Evolutionary conservation across 2,329 filamentous ascomycete genomes (phyloP), one percentile per base, ranked within the genome.

Genomic region (Pseudogymnoascus verrucosus): DNA sequence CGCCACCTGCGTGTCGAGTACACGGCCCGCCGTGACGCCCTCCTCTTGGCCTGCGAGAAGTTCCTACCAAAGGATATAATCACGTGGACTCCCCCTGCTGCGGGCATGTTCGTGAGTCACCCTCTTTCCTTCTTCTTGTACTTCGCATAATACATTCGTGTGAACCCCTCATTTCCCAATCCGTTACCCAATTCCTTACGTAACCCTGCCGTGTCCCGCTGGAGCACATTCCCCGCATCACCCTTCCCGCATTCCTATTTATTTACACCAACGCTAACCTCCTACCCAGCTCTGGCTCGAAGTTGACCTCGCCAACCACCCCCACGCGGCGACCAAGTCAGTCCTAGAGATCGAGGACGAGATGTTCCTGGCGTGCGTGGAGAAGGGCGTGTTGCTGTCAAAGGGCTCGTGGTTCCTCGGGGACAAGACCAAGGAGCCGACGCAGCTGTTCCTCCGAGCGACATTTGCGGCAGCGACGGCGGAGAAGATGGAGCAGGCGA

Each of bases 101-200:
- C 93, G 0, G 93, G 93, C 73, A 99, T 99, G 95, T 99, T 99
- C 83, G 89, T 91, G 77, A 82, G 88, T 86, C 47, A 54, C n/a
- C 2, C 47, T 31, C 14, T 28, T 39, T 62, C 62, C 60, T 62
- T 61, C 23, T 19, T 62, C 36, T n/a, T 3, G 19, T 42, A 16
- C 19, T 66, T 59, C 28, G 51, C 10, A 44, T 28, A 8, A 28
- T 28, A n/a, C 19, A 11, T 36, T 21, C 4, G 64, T 51, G 19
- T 61, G 37, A 54, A 62, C 57, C 42, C 21, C 39, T 62, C n/a
- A 42, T 3, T 51, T 51, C 23, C 7, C 57, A 21, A 16, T 39
- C 34, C 31, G 14, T 23, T 65, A 31, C 60, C 11, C 5, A 23
- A 23, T 31, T 54, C 64, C 23, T 54, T 40, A 26, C 26, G 47